Evolutionary conservation across 2,329 filamentous ascomycete species (phyloP).

Genomic region (Aspergillus sp.): DNA sequence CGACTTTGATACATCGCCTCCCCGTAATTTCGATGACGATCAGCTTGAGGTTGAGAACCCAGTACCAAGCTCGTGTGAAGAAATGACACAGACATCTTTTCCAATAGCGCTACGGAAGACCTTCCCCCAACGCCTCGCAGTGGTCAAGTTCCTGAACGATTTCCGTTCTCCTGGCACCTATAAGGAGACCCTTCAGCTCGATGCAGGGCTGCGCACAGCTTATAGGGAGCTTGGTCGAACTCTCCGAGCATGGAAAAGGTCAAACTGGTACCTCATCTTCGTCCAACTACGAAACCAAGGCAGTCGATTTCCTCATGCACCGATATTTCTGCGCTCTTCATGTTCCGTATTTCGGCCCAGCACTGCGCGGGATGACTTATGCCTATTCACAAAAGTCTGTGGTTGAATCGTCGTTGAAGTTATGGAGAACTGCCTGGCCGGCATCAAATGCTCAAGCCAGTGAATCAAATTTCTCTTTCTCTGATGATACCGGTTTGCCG

Average conservation of each 20-base stretch:
- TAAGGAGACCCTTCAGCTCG: constrained; percentile 30
- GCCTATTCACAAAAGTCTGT: constrained; percentile 53
- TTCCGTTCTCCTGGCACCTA: constrained; percentile 20
- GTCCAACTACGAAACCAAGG: constrained; percentile 17
- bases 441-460: constrained; percentile 13
- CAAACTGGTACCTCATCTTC: neutral
- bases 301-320: constrained; percentile 29
- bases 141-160: constrained; percentile 32
- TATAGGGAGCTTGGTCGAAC: constrained; percentile 45
- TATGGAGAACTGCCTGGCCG: constrained; percentile 46
- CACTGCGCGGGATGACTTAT: constrained; percentile 23
- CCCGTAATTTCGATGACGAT: constrained; percentile 43
- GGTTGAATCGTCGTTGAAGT: constrained; percentile 50
- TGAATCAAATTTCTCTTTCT: neutral
- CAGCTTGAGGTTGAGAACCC: constrained; percentile 32
- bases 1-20: constrained; percentile 39
- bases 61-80: constrained; percentile 23
- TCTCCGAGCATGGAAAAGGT: constrained; percentile 15
- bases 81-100: constrained; percentile 37
- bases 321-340: constrained; percentile 32
- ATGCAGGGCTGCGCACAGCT: constrained; percentile 44
- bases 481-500: constrained; percentile 32
- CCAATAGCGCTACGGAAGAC: constrained; percentile 38
- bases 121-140: constrained; percentile 36
- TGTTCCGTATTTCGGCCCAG: constrained; percentile 25